Evolutionary conservation across 2,329 filamentous ascomycete genomes (phyloP).

Genomic region (Epichloe uncinata): DNA sequence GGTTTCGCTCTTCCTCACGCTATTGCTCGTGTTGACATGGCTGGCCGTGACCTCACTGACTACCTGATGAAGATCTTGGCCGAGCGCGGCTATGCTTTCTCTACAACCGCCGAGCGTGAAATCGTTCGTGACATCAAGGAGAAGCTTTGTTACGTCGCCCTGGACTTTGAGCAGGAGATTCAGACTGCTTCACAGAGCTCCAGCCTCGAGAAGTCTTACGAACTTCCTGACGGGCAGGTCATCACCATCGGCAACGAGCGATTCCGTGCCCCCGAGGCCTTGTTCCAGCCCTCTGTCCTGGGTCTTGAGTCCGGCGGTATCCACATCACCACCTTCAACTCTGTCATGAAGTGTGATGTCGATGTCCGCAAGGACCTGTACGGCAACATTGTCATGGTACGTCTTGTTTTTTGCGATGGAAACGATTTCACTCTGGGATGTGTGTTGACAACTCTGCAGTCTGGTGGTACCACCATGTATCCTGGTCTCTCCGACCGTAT

Average conservation of each 20-base stretch:
- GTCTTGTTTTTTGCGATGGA: constrained; percentile 18
- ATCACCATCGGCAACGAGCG: constrained; percentile 99
- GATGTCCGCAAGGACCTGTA: constrained; percentile 99
- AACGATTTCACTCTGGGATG: background rate
- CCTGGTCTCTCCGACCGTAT: constrained; percentile 99
- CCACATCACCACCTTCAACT: constrained; percentile 99
- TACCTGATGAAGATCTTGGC: constrained; percentile 99
- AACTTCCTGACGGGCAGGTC: constrained; percentile 98
- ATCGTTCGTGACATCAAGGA: constrained; percentile 99
- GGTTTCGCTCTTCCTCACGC: constrained; percentile 99
- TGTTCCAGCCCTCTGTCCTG: constrained; percentile 97
- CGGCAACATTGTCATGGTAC: constrained; percentile 99
- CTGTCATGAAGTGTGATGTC: constrained; percentile 99
- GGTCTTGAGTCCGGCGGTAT: constrained; percentile 98
- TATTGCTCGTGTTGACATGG: constrained; percentile 99
- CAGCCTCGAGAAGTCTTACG: constrained; percentile 98
- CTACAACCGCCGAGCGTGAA: constrained; percentile 99
- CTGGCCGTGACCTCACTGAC: constrained; percentile 98
- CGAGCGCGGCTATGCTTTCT: constrained; percentile 99
- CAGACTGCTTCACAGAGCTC: constrained; percentile 99
- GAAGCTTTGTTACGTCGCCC: constrained; percentile 99
- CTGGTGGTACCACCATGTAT: constrained; percentile 99
- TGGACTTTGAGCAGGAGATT: constrained; percentile 99
- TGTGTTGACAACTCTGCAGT: constrained; percentile 40
- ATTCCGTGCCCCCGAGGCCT: constrained; percentile 98